These are phyloP conservation scores for Globisporangium barbulae DNA, from an alignment of 352 stramenopile species.

Conservation along the genomic window DNA sequence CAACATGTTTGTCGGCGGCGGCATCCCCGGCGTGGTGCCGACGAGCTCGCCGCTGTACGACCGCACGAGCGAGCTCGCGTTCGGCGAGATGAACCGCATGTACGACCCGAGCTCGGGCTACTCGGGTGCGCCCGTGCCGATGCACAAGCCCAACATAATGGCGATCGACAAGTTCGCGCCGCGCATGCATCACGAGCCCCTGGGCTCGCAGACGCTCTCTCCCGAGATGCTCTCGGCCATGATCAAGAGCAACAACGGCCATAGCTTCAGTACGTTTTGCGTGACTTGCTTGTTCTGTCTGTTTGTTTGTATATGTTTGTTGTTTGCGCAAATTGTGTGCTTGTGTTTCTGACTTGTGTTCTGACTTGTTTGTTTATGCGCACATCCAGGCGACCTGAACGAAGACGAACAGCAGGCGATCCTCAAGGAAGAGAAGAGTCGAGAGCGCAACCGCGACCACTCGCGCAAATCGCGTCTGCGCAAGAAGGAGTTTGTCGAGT, in stretches of 20 bases:
- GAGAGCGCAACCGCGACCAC: constrained; percentile 94
- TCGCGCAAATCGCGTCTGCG: constrained; percentile 92
- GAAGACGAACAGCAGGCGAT: constrained; percentile 78
- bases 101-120: constrained; percentile 65
- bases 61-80: constrained; percentile 51
- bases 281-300: too few species aligned
- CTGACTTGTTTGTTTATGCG: constrained; percentile 3
- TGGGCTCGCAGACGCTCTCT: constrained; percentile 76
- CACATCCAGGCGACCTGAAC: constrained; percentile 60
- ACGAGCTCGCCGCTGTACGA: constrained; percentile 42
- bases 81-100: constrained; percentile 65
- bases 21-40: constrained; percentile 18
- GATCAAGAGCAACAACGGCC: constrained; percentile 75
- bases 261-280: constrained; percentile 49
- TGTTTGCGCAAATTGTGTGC: background rate
- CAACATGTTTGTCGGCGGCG: constrained; percentile 31
- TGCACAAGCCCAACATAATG: constrained; percentile 34
- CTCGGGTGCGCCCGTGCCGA: constrained; percentile 32
- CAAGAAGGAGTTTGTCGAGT: constrained; percentile 95
- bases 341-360: background rate
- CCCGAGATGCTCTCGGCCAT: constrained; percentile 78
- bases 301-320: constrained; percentile 15
- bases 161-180: constrained; percentile 18
- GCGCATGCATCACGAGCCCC: constrained; percentile 26
- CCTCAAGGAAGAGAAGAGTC: constrained; percentile 81